Percentiles rank a stretch among this genome's conserved stretches.
These are phyloP conservation scores for Mucor piriformis DNA, from an alignment of 371 early-diverging fungal species.

Conservation along the genomic window DNA sequence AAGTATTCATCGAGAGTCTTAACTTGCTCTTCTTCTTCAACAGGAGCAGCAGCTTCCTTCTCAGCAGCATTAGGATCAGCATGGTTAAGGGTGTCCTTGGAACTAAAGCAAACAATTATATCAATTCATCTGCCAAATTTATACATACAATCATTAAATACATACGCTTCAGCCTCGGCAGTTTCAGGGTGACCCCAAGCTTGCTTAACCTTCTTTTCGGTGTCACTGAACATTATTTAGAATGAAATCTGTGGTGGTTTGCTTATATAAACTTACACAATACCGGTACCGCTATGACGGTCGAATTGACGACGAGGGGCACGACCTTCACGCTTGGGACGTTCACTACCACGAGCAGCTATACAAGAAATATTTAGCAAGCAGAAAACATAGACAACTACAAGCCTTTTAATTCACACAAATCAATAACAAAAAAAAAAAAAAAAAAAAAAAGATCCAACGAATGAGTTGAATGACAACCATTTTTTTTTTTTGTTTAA, in stretches of 20 bases:
- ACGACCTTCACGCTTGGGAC: slow-evolving; percentile 55
- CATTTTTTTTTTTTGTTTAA: background rate
- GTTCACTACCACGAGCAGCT: slow-evolving; percentile 19
- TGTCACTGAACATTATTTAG: slow-evolving; percentile 47
- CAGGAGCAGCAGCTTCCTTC: slow-evolving; percentile 35
- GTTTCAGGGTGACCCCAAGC: slow-evolving; percentile 74
- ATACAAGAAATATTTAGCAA: background rate
- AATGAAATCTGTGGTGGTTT: background rate
- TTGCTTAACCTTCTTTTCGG: slow-evolving; percentile 83
- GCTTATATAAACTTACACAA: slow-evolving; percentile 45
- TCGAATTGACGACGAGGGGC: slow-evolving; percentile 73
- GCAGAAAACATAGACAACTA: background rate
- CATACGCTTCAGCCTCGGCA: slow-evolving; percentile 43
- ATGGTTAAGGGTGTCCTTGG: slow-evolving; percentile 37
- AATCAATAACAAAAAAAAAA: no score
- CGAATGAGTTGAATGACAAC: background rate
- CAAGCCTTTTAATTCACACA: background rate
- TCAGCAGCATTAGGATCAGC: slow-evolving; percentile 52
- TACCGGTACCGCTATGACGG: slow-evolving; percentile 79
- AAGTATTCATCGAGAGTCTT: slow-evolving; percentile 83
- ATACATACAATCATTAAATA: no score
- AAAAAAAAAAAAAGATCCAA: no score
- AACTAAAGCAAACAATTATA: slow-evolving; percentile 1
- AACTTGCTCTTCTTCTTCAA: slow-evolving; percentile 70
- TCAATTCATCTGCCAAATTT: background rate